Evolutionary conservation across 768 basidiomycete genomes (phyloP).

Genomic region (Serpula lacrymans): DNA sequence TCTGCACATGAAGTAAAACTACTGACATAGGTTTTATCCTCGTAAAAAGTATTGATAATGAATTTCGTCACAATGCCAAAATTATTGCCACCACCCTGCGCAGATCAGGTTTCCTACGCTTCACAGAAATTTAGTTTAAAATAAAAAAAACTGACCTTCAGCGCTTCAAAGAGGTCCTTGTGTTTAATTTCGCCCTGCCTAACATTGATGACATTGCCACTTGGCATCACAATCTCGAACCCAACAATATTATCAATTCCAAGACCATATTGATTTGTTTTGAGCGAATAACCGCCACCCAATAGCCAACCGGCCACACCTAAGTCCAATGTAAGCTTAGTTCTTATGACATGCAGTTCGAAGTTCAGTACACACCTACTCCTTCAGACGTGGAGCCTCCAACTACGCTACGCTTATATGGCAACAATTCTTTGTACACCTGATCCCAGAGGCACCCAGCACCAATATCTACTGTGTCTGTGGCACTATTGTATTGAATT

Average conservation of each 20-base stretch:
- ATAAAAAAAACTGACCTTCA: conserved; percentile 15
- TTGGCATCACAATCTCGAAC: conserved; percentile 25
- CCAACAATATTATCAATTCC: conserved; percentile 30
- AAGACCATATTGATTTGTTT: conserved; percentile 30
- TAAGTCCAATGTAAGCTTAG: too few relatives aligned
- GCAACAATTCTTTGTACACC: conserved; percentile 18
- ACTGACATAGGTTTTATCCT: conserved; percentile 10
- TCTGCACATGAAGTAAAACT: neutral
- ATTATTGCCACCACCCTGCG: conserved; percentile 21
- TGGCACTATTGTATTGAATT: conserved; percentile 11
- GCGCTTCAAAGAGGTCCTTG: conserved; percentile 38
- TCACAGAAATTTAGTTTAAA: conserved; percentile 1
- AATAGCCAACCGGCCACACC: conserved; percentile 28
- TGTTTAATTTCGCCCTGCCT: conserved; percentile 20
- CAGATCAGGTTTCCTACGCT: neutral
- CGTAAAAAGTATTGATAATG: conserved; percentile 14
- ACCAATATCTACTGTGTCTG: conserved; percentile 18
- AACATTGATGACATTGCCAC: conserved; percentile 15
- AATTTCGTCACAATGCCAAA: conserved; percentile 25
- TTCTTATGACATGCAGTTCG: too few relatives aligned
- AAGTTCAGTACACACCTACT: too few relatives aligned
- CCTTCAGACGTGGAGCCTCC: conserved; percentile 19
- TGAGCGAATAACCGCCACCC: conserved; percentile 33
- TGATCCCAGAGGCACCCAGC: conserved; percentile 26
- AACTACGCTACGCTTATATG: conserved; percentile 13